Conservation (phyloP, 2,329 filamentous ascomycete species). For the Apiospora pterosperma region DNA sequence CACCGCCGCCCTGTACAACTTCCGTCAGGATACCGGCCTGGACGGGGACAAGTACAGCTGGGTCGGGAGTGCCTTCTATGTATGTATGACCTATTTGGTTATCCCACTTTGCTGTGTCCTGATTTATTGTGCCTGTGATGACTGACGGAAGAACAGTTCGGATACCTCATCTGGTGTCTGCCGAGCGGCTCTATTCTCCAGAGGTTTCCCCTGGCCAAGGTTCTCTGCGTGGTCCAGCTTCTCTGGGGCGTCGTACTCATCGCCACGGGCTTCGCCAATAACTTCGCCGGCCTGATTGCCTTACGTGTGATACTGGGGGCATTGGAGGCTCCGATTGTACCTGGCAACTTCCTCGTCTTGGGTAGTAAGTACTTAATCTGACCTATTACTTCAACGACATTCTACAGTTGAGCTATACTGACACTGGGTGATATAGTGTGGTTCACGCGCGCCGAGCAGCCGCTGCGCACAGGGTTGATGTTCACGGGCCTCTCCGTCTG, state of each 20-base stretch:
- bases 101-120: too few species aligned
- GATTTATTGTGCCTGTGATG: background rate
- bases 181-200: conserved; percentile 29
- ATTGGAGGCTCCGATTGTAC: conserved; percentile 27
- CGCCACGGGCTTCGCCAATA: conserved; percentile 23
- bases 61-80: conserved; percentile 24
- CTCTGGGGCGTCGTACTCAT: conserved; percentile 26
- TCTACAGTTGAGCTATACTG: background rate
- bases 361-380: conserved; percentile 9
- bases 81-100: conserved; percentile 8
- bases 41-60: conserved; percentile 13
- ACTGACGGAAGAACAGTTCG: conserved; percentile 17
- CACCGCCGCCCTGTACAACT: conserved; percentile 24
- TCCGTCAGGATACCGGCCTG: conserved; percentile 7
- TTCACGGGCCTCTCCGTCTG: conserved; percentile 16
- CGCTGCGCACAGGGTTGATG: conserved; percentile 21
- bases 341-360: conserved; percentile 24
- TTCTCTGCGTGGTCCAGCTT: conserved; percentile 21
- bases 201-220: conserved; percentile 32
- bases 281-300: conserved; percentile 22
- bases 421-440: conserved; percentile 14
- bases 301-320: conserved; percentile 26
- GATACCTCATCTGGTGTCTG: conserved; percentile 31
- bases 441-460: conserved; percentile 25
- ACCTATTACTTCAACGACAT: background rate